Percentiles rank a stretch among this genome's conserved stretches.
Conservation (phyloP, 257 asterid genomes). For the Anisodus acutangulus region DNA sequence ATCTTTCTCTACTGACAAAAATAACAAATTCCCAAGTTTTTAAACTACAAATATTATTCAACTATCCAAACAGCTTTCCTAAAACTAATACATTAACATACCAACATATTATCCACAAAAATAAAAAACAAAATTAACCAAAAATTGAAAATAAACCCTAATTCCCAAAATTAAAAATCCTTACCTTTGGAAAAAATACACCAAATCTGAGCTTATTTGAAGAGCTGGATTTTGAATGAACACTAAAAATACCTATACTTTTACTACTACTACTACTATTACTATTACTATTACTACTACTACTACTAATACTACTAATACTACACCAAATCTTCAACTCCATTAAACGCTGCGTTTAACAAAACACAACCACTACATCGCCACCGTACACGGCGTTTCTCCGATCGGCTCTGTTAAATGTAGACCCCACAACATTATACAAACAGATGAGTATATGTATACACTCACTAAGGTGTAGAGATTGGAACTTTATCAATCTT, state of each 20-base stretch:
- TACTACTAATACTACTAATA: no score
- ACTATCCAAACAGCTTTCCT: slow-evolving; percentile 24
- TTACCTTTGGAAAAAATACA: slow-evolving; percentile 28
- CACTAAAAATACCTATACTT: slow-evolving; percentile 37
- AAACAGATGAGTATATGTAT: neutral
- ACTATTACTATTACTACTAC: neutral
- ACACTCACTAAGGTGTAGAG: slow-evolving; percentile 7
- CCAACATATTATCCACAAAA: neutral
- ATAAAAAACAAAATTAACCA: neutral
- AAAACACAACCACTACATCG: slow-evolving; percentile 60
- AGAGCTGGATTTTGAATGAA: slow-evolving; percentile 50
- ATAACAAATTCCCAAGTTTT: slow-evolving; percentile 1
- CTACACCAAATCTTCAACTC: slow-evolving; percentile 75
- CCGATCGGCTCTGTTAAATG: slow-evolving; percentile 60
- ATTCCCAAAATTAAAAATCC: neutral
- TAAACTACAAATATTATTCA: slow-evolving; percentile 20
- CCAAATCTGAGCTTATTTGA: slow-evolving; percentile 46
- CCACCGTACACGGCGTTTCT: slow-evolving; percentile 41
- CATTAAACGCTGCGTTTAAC: slow-evolving; percentile 66
- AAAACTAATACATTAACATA: slow-evolving; percentile 8
- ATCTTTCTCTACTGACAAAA: neutral
- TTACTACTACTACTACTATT: neutral
- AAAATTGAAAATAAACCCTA: slow-evolving; percentile 27
- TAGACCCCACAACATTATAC: slow-evolving; percentile 60
- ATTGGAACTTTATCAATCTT: slow-evolving; percentile 18